Evolutionary conservation across 116 monocot genomes (phyloP).

Genomic region (Papilionanthe hybrid): DNA sequence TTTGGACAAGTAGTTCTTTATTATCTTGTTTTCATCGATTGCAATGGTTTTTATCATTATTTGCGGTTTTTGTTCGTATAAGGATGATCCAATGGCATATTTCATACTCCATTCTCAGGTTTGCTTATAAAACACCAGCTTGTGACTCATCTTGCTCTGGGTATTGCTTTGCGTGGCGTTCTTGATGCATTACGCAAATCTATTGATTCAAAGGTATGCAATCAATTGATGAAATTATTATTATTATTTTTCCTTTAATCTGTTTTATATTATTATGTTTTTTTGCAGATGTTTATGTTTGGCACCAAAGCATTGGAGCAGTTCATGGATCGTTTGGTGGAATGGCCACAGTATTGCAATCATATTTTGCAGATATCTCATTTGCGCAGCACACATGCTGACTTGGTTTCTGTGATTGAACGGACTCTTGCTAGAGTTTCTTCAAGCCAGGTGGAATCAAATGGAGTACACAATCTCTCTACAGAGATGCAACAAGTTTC

Average conservation of each 20-base stretch:
- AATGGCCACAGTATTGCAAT: conserved; percentile 98
- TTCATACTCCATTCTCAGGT: conserved; percentile 30
- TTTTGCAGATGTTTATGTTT: conserved; percentile 92
- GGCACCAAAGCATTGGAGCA: conserved; percentile 89
- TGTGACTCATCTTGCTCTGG: conserved; percentile 78
- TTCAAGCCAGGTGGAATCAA: conserved; percentile 72
- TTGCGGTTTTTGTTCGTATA: neutral
- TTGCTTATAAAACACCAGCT: conserved; percentile 95
- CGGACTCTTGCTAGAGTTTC: conserved; percentile 67
- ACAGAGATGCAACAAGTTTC: conserved; percentile 55
- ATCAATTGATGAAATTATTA: neutral
- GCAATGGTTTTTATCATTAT: neutral
- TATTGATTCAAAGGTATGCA: conserved; percentile 80
- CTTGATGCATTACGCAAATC: conserved; percentile 96
- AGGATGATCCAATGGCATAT: neutral
- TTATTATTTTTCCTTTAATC: neutral
- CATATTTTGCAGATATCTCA: conserved; percentile 98
- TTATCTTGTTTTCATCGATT: neutral
- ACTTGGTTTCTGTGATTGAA: conserved; percentile 80
- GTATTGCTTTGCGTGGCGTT: conserved; percentile 86
- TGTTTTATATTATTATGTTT: conserved; percentile 5
- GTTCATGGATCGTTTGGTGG: conserved; percentile 81
- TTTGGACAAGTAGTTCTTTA: neutral
- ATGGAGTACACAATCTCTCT: conserved; percentile 21
- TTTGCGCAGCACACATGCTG: conserved; percentile 74